These are phyloP conservation scores for Geotrichum aggregatum DNA, from an alignment of 1,139 yeast genomes.

Conservation along the genomic window DNA sequence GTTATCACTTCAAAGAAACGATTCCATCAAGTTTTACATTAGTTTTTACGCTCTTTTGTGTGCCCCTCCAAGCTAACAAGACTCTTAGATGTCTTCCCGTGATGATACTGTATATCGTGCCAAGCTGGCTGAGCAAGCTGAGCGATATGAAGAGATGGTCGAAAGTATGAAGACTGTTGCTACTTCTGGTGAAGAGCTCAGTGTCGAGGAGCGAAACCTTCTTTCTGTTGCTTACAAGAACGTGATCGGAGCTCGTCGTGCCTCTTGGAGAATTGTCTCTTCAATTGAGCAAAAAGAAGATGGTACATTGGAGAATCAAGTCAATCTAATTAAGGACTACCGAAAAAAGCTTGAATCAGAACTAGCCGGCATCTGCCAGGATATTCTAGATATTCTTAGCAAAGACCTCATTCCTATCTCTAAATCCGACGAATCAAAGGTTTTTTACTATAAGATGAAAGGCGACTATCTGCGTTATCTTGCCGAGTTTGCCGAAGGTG, in stretches of 20 bases:
- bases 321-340: conserved; percentile 84
- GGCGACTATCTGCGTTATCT: conserved; percentile 99
- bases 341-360: conserved; percentile 94
- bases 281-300: conserved; percentile 98
- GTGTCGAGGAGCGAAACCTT: conserved; percentile 96
- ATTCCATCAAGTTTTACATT: too few relatives aligned
- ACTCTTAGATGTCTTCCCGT: not conserved
- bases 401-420: conserved; percentile 91
- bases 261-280: conserved; percentile 98
- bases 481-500: conserved; percentile 93
- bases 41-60: too few relatives aligned
- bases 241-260: conserved; percentile 98
- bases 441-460: conserved; percentile 97
- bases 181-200: conserved; percentile 88
- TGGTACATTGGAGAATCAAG: conserved; percentile 72
- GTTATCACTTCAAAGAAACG: too few relatives aligned
- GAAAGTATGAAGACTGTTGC: conserved; percentile 97
- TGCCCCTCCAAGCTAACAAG: not conserved
- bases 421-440: conserved; percentile 96
- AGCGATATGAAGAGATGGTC: conserved; percentile 99
- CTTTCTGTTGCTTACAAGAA: conserved; percentile 97
- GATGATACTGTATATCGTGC: conserved; percentile 50
- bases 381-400: conserved; percentile 81
- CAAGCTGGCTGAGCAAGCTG: conserved; percentile 98
- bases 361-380: conserved; percentile 91